Evolutionary conservation across 345 rosid species (phyloP), one percentile per base, ranked within the genome.

Genomic region (Nasturtium officinale): DNA sequence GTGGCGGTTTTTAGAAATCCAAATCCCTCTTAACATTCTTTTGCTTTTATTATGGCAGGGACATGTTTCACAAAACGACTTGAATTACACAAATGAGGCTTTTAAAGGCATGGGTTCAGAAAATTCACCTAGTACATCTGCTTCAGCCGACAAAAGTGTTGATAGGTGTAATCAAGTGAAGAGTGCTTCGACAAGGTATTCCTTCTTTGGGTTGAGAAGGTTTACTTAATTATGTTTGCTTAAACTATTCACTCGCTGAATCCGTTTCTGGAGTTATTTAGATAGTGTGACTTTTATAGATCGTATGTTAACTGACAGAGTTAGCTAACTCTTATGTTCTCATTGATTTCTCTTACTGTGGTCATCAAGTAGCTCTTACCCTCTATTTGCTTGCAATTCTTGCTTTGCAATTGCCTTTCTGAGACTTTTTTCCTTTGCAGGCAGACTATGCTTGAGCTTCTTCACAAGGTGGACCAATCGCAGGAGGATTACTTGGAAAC

Each of bases 361-460:
- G 57, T 64, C 26, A 55, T 54, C 29, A 54, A 23, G 7, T 64
- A 35, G 40, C 63, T 28, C 51, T 3, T 40, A 16, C 29, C 42
- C 45, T 61, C 68, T 51, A 30, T 7, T 42, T 65, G 58, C 20
- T 40, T 53, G 37, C 60, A 46, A n/a, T 69, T 16, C 15, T 47
- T 58, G 58, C 20, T 47, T 40, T 53, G 37, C 60, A 46, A n/a
- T 69, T 16, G 25, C 48, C 38, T 62, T 45, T 60, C 61, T 35
- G 48, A 69, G 3, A 15, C 18, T 46, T 56, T 43, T 62, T 69
- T 40, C 54, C 30, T 40, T 50, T 74, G 81, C 87, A 91, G 96
- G 81, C 88, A 88, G 79, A 86, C 90, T 68, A 88, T 94, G 95
- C 87, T 91, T 72, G 95, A 94, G 81, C 97, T 91, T 77, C 89